Percentiles rank a stretch among this genome's conserved stretches.
phyloP scores from a whole-genome alignment of 1,139 yeast species.

The Pichia sp. region DNA sequence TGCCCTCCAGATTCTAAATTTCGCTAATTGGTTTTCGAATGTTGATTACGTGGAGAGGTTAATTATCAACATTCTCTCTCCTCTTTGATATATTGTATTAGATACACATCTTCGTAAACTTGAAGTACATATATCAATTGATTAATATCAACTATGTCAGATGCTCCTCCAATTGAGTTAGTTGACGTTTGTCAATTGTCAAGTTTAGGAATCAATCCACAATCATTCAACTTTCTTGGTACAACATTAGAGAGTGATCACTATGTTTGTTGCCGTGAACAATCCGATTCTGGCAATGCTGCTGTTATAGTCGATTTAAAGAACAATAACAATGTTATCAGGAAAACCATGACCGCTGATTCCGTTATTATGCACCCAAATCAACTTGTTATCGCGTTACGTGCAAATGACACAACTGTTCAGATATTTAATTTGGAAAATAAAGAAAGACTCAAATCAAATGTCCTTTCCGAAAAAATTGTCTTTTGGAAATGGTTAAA shows the following conservation, averaged over 20 bases:
- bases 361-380: constrained; percentile 94
- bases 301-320: constrained; percentile 88
- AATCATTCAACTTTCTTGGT: constrained; percentile 84
- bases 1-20: too few species aligned
- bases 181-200: constrained; percentile 90
- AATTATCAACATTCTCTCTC: too few species aligned
- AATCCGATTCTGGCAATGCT: constrained; percentile 65
- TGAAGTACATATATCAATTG: too few species aligned
- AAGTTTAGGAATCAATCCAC: constrained; percentile 72
- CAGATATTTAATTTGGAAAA: constrained; percentile 88
- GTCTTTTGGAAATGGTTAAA: constrained; percentile 94
- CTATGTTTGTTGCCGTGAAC: constrained; percentile 84
- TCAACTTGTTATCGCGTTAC: constrained; percentile 79
- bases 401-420: constrained; percentile 94
- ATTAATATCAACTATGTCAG: constrained; percentile 17
- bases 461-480: constrained; percentile 81
- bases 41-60: too few species aligned
- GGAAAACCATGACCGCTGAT: constrained; percentile 96
- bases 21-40: too few species aligned
- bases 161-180: constrained; percentile 74
- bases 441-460: constrained; percentile 84
- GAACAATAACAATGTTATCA: constrained; percentile 64
- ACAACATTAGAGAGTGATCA: constrained; percentile 91
- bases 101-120: too few species aligned
- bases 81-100: too few species aligned